Evolutionary conservation across 2,329 filamentous ascomycete genomes (phyloP).

Genomic region (Xylariaceae sp.): DNA sequence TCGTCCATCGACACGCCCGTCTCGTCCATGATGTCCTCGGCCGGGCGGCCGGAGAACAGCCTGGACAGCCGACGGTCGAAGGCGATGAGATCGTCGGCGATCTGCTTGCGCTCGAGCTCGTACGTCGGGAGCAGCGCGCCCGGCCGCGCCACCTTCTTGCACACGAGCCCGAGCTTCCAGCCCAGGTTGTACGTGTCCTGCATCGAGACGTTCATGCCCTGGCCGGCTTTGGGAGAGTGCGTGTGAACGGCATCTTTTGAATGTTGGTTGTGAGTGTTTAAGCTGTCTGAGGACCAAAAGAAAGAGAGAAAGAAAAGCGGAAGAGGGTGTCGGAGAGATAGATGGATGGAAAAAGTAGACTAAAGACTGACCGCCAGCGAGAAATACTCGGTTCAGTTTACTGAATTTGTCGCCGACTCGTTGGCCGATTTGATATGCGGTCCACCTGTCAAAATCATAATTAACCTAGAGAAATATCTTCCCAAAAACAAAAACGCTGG

Average conservation of each 20-base stretch:
- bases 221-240: slow-evolving; percentile 66
- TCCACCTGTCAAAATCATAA: no score
- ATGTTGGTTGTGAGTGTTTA: not conserved
- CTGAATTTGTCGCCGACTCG: slow-evolving; percentile 55
- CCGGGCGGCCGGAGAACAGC: slow-evolving; percentile 45
- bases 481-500: no score
- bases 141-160: slow-evolving; percentile 29
- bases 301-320: not conserved
- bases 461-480: no score
- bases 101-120: slow-evolving; percentile 42
- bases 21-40: slow-evolving; percentile 51
- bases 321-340: slow-evolving; percentile 47
- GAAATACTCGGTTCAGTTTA: slow-evolving; percentile 55
- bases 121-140: slow-evolving; percentile 38
- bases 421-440: slow-evolving; percentile 60
- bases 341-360: not conserved
- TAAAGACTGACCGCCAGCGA: slow-evolving; percentile 48
- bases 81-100: slow-evolving; percentile 55
- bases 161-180: slow-evolving; percentile 40
- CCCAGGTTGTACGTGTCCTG: slow-evolving; percentile 57
- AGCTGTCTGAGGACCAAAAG: not conserved
- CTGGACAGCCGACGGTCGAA: slow-evolving; percentile 46
- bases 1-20: slow-evolving; percentile 51
- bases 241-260: slow-evolving; percentile 60
- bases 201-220: slow-evolving; percentile 60